Conservation (phyloP, 2,329 filamentous ascomycete genomes). For the Diaporthe eres region DNA sequence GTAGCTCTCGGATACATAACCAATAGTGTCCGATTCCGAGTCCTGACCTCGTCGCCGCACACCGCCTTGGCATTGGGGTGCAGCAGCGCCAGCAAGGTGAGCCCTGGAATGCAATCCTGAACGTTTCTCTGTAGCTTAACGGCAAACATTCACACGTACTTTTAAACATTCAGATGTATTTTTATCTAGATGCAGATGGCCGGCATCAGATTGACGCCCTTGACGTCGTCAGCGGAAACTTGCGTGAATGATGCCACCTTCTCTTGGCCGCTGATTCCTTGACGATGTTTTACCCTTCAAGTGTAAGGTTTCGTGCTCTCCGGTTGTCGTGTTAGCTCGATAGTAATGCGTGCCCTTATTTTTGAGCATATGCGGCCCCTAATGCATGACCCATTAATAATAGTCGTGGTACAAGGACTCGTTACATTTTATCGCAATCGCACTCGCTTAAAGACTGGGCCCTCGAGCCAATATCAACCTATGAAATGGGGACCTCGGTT, state of each 20-base stretch:
- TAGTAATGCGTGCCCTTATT: not conserved
- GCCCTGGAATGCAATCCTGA: not conserved
- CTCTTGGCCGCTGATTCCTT: not conserved
- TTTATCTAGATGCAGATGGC: not conserved
- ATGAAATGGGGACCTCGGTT: not conserved
- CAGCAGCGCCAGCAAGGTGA: not conserved
- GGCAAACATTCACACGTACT: not conserved
- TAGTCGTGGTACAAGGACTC: not conserved
- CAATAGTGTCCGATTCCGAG: not conserved
- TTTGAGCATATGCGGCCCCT: not conserved
- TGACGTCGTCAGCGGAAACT: not conserved
- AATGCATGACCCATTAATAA: not conserved
- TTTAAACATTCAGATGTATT: not conserved
- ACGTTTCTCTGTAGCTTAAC: not conserved
- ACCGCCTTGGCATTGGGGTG: conserved; percentile 24
- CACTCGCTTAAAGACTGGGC: conserved; percentile 31
- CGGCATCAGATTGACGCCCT: not conserved
- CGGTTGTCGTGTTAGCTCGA: not conserved
- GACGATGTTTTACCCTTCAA: not conserved
- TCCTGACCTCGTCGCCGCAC: not conserved
- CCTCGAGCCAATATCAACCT: not conserved
- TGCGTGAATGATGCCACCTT: not conserved
- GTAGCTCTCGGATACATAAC: not conserved
- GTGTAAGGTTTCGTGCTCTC: not conserved
- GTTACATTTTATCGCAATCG: conserved; percentile 23